Conservation (phyloP, 2,329 filamentous ascomycete species). For the Aspergillus sp. region DNA sequence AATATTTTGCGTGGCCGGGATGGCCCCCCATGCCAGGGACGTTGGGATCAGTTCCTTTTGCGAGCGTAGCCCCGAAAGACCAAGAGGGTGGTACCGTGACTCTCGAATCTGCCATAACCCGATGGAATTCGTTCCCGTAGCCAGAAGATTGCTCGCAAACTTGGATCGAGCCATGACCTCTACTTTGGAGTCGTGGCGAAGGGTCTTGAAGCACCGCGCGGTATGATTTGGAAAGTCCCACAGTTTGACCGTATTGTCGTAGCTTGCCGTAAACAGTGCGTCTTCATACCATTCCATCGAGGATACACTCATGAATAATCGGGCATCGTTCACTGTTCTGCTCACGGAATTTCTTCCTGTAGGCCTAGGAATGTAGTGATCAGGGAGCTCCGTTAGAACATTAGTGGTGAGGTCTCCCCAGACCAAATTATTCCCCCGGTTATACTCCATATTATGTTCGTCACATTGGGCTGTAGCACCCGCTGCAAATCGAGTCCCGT, state of each 20-base stretch:
- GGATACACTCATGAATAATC: conserved; percentile 57
- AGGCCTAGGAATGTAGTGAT: conserved; percentile 50
- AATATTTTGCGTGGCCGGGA: conserved; percentile 35
- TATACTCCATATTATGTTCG: conserved; percentile 58
- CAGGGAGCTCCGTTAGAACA: conserved; percentile 51
- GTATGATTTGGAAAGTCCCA: conserved; percentile 45
- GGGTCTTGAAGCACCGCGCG: conserved; percentile 30
- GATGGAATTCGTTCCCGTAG: conserved; percentile 47
- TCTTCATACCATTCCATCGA: conserved; percentile 52
- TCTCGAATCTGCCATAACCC: conserved; percentile 31
- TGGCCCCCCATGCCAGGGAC: conserved; percentile 48
- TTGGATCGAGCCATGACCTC: conserved; percentile 50
- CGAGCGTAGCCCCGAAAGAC: conserved; percentile 20
- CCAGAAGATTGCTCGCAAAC: conserved; percentile 39
- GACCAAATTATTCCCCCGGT: conserved; percentile 56
- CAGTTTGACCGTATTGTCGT: conserved; percentile 55
- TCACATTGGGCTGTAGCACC: conserved; percentile 58
- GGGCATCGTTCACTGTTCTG: conserved; percentile 47
- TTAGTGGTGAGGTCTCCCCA: conserved; percentile 47
- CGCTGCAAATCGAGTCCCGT: conserved; percentile 54
- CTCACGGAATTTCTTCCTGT: conserved; percentile 36
- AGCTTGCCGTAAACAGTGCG: conserved; percentile 53
- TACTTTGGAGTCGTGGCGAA: conserved; percentile 49
- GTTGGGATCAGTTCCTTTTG: conserved; percentile 40
- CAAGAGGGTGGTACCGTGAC: conserved; percentile 25